phyloP scores from a whole-genome alignment of 2,329 filamentous ascomycete species.

The Acarospora socialis region DNA sequence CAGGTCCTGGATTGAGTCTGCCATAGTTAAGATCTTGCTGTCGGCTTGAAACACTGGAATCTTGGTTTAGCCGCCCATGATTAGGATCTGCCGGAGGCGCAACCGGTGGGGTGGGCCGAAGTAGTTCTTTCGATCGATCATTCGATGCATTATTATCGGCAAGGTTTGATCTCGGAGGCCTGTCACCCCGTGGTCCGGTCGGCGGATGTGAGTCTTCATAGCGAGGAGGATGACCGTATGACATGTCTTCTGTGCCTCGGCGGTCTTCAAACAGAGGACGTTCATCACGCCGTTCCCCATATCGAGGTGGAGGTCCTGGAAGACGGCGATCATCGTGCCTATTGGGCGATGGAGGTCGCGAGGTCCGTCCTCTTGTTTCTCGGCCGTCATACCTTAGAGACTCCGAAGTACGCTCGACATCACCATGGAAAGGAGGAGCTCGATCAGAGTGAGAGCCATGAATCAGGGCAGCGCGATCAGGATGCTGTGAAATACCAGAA shows the following conservation, averaged over 20 bases:
- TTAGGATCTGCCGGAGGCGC: conserved; percentile 27
- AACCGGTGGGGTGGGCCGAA: conserved; percentile 22
- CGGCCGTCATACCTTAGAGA: conserved; percentile 7
- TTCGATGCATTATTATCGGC: conserved; percentile 17
- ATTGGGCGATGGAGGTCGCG: conserved; percentile 10
- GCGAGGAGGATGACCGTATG: conserved; percentile 16
- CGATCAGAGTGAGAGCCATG: conserved; percentile 12
- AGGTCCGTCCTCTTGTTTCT: conserved; percentile 7
- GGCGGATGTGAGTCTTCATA: conserved; percentile 37
- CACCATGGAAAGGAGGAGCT: background rate
- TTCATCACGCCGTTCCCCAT: conserved; percentile 20
- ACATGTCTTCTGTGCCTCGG: conserved; percentile 18
- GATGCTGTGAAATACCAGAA: conserved; percentile 11
- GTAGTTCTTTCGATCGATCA: conserved; percentile 25
- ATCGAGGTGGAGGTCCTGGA: conserved; percentile 11
- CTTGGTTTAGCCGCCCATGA: conserved; percentile 33
- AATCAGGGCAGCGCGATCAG: conserved; percentile 19
- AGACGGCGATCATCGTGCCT: conserved; percentile 14
- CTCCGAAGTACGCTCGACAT: conserved; percentile 9
- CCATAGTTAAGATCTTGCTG: conserved; percentile 35
- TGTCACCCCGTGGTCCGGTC: conserved; percentile 37
- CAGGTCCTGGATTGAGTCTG: conserved; percentile 32
- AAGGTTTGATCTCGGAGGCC: conserved; percentile 17
- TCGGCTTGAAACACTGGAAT: conserved; percentile 23
- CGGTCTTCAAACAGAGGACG: conserved; percentile 24